Base-by-base conservation (phyloP, 2,329 filamentous ascomycete genomes). In the Pyrenochaeta sp. region DNA sequence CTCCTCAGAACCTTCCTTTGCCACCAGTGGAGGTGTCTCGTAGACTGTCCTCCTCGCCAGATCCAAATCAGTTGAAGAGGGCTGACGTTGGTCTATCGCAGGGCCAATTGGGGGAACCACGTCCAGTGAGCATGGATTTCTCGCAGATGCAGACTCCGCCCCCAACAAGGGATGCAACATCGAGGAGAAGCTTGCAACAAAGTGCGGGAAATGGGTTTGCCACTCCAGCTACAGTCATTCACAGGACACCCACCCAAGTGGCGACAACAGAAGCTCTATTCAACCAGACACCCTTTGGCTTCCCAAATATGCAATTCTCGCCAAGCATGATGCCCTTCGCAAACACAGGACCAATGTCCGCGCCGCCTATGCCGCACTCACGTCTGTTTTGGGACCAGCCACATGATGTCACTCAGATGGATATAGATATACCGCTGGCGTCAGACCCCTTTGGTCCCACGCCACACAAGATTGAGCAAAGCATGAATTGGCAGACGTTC, bases 91-190 rank as follows among this genome's bases (percentile, higher is more conserved):
- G 40, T 18, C 45, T 58, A 11, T 50, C 50, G 31, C 54, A 58
- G 50, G 51, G 55, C 30, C 62, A 64, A 39, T 51, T 59, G n/a
- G 49, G 55, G 35, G 54, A 55, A 21, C 52, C 67, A 23, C 64
- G 63, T 45, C 64, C 66, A 18, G 59, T 68, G 58, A 71, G 58
- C 48, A 78, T 78, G 76, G 72, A 77, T 53, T 68, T 72, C 12
- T 76, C 74, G 18, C 79, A 82, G 12, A 86, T 87, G 78, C 85
- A 87, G 71, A 87, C 85, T 11, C 85, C 85, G 30, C 85, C 85
- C 43, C 85, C 85, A 2, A 87, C 84, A 21, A 80, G 85, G 71
- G 84, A 80, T 56, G 75, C 77, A 46, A 78, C 83, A 15, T 83
- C 80, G 5, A 79, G 81, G 65, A 80, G 82, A 58, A 78, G 71